Conservation (phyloP, 345 rosid genomes). For the Corymbia maculata region DNA sequence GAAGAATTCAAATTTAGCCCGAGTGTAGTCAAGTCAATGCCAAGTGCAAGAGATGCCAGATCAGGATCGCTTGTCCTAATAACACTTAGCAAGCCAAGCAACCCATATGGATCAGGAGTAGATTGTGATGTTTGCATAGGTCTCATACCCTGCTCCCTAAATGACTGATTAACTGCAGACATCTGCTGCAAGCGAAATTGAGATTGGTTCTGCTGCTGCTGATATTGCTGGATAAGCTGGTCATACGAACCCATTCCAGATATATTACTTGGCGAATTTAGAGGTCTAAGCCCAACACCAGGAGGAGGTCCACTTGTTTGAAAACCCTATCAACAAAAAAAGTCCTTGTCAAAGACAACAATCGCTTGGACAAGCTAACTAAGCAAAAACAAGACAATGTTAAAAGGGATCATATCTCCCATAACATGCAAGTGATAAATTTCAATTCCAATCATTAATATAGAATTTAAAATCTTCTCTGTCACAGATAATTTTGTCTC, state of each 20-base stretch:
- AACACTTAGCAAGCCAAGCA: slow-evolving; percentile 6
- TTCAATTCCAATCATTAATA: neutral
- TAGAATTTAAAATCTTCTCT: neutral
- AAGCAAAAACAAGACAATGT: neutral
- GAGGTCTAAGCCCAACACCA: slow-evolving; percentile 80
- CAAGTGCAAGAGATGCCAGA: slow-evolving; percentile 15
- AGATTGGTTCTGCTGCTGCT: slow-evolving; percentile 77
- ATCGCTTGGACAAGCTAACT: neutral
- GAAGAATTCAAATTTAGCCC: slow-evolving; percentile 89
- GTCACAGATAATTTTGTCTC: neutral
- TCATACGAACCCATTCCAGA: slow-evolving; percentile 70
- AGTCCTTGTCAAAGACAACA: neutral
- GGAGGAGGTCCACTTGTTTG: slow-evolving; percentile 84
- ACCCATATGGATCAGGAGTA: slow-evolving; percentile 35
- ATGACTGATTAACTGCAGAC: slow-evolving; percentile 78
- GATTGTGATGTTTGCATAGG: slow-evolving; percentile 28
- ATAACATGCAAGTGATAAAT: neutral
- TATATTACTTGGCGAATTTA: slow-evolving; percentile 61
- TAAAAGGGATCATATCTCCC: neutral
- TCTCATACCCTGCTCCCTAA: slow-evolving; percentile 66
- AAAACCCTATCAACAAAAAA: neutral
- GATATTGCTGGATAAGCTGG: slow-evolving; percentile 82
- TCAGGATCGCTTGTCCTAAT: slow-evolving; percentile 1
- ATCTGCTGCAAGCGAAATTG: slow-evolving; percentile 88
- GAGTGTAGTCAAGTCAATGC: slow-evolving; percentile 85